Base-by-base conservation (phyloP, 176 grass and related monocot species). In the Aegilops umbellulata region DNA sequence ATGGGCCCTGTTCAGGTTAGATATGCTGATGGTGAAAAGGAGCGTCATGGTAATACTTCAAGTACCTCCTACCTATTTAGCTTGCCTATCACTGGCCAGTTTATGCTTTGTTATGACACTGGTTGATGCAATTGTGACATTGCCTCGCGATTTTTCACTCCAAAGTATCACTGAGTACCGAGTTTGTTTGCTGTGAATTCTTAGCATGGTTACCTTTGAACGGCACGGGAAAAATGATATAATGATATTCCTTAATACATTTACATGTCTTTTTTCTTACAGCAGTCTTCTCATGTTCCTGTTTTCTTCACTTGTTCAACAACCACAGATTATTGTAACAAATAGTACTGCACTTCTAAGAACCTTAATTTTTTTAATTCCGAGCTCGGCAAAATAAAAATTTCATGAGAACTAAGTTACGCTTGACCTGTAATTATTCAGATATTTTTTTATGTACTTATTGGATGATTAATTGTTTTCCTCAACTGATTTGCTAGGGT, bases 1-100 rank as follows among this genome's bases (percentile, higher is more conserved):
- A 85, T 83, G 60, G 94, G 92, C 57, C 97, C 97, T 47, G 83
- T 99, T 90, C 97, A 99, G 92, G 97, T 99, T 82, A 92, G 97
- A 94, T 99, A 99, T 85, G 97, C 97, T 86, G 97, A 99, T 90
- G 92, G 97, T 74, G 97, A 99, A 85, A 88, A 87, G 67, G 90
- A 95, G 49, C 90, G 94, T 1, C 94, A 96, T 93, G 97, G 97
- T 99, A 96, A 88, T 42, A 81, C 55, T 44, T 4, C 5, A 60
- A 74, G 63, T 58, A 60, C 53, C 39, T 66, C 7, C 16, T 67
- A 53, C 31, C 47, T 20, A 51, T 65, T 80, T 80, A 51, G 71
- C 46, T 77, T 76, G 24, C 24, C 61, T 61, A 46, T 24, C 10
- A 67, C 9, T 86, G 22, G 34, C 8, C 12, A 80, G 5, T 80